Evolutionary conservation across 2,329 filamentous ascomycete species (phyloP).

Genomic region (Aureobasidium namibiae): DNA sequence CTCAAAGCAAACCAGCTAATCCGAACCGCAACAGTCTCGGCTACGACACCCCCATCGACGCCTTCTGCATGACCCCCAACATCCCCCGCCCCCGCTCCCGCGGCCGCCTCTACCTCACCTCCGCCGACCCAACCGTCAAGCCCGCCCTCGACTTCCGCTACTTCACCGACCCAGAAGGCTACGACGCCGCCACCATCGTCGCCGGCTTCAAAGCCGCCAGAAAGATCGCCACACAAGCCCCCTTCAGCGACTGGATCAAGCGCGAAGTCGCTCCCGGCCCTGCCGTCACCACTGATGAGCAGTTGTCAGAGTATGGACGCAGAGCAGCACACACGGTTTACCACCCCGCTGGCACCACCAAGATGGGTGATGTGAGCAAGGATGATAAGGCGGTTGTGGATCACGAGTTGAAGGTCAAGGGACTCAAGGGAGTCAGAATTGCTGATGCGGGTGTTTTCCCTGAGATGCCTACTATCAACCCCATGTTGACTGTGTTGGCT

Average conservation of each 20-base stretch:
- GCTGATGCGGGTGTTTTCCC: conserved; percentile 85
- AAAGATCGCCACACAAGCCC: conserved; percentile 57
- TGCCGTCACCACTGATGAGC: conserved; percentile 65
- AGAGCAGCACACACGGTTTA: conserved; percentile 81
- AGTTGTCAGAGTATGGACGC: conserved; percentile 72
- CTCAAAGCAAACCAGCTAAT: not conserved
- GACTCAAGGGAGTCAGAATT: conserved; percentile 65
- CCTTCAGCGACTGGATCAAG: conserved; percentile 78
- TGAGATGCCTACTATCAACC: conserved; percentile 78
- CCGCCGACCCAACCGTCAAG: conserved; percentile 65
- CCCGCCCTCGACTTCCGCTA: conserved; percentile 82
- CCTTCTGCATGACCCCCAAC: conserved; percentile 91
- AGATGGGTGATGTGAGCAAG: conserved; percentile 68
- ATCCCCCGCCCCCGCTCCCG: conserved; percentile 75
- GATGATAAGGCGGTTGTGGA: conserved; percentile 77
- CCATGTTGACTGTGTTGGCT: conserved; percentile 80
- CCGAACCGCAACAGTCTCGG: conserved; percentile 43
- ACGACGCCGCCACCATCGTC: conserved; percentile 78
- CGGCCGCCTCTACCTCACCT: conserved; percentile 70
- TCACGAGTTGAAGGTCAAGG: conserved; percentile 60
- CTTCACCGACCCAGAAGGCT: conserved; percentile 79
- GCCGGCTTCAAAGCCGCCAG: conserved; percentile 67
- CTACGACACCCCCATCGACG: conserved; percentile 62
- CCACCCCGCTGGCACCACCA: conserved; percentile 80
- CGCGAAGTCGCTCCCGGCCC: conserved; percentile 73